Base-by-base conservation (phyloP, 768 basidiomycete genomes). In the Artomyces pyxidatus region DNA sequence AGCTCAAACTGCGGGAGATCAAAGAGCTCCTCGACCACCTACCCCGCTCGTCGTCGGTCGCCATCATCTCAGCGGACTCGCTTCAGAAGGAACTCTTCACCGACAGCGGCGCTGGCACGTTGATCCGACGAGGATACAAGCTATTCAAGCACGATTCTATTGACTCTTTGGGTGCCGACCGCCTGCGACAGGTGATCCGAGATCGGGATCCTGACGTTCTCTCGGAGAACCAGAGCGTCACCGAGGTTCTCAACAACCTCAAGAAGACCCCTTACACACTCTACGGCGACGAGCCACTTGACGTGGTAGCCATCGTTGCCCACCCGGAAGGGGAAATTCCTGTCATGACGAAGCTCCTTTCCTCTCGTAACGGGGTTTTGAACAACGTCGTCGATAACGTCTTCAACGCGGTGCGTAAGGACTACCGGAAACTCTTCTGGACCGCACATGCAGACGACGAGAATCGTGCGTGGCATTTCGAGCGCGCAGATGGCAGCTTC, bases 51-150 rank as follows among this genome's bases (percentile, higher is more conserved):
- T 96, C 95, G 16, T 97, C 94, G 32, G 96, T 99, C 45, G 95
- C 96, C 57, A 92, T 99, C 69, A 99, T 99, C 69, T 90, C 89
- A 43, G 82, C 92, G 44, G 76, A 88, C 53, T 81, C 83, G 58
- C 78, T 99, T 32, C 96, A 99, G 67, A 94, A 93, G 68, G 96
- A 99, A 68, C 84, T 98, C 40, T 99, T 99, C 73, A 99, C 96
- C 42, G 96, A 99, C 63, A 89, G 81, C 44, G 96, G 96, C 42
- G 96, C 96, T 8, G 96, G 96, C 17, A 98, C 96, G 0, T 88
- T 99, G 61, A 94, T 99, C 62, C 90, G 96, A 52, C 83, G 96
- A 29, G 96, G 96, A 12, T 96, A 98, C 80, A 97, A 93, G 69
- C 85, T 99, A 45, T 89, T 93, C 81, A 93, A 88, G 68, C 85